Evolutionary conservation across 2,329 filamentous ascomycete genomes (phyloP), one percentile per base, ranked within the genome.

Genomic region (Calonectria fujianensis): DNA sequence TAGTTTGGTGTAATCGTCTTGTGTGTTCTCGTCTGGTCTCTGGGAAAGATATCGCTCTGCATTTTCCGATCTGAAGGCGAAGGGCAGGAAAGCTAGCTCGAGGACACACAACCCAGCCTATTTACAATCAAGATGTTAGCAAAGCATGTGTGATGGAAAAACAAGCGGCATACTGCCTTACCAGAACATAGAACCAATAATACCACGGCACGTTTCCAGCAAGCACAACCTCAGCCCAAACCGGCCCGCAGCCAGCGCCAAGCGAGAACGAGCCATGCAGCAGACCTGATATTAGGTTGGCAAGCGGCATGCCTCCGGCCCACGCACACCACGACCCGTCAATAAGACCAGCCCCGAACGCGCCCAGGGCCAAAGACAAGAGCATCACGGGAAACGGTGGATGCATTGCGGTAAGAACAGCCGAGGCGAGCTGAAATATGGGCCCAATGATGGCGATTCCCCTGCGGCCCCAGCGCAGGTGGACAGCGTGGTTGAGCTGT

Each of bases 281-380:
- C 6, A 72, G 51, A 11, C 70, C 61, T 3, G 70, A 72, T 51
- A 74, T 45, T 31, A 77, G 80, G 73, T 87, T 88, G n/a, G 85
- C 84, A 20, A 82, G 83, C 3, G 82, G 77, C 80, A 87, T 81
- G 3, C 78, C 83, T 0, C 83, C 87, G 0, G 85, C 86, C 86
- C 86, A 88, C 1, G 87, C 86, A 67, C 85, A 88, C 83, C 85
- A 88, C 14, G 85, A 85, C 2, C 84, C 86, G 75, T 89, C 87
- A 0, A 88, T 69, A 2, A 88, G 74, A 0, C 86, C 87, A 0
- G 79, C 83, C 0, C 87, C 87, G 10, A 87, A 74, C 0, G 83
- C 84, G 0, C 83, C 82, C 9, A 13, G 24, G 61, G 70, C 61
- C 9, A 87, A 70, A 45, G 87, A 86, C 48, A 85, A 80, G 16